Evolutionary conservation across 2,329 filamentous ascomycete genomes (phyloP).

Genomic region (Fusarium sp.): DNA sequence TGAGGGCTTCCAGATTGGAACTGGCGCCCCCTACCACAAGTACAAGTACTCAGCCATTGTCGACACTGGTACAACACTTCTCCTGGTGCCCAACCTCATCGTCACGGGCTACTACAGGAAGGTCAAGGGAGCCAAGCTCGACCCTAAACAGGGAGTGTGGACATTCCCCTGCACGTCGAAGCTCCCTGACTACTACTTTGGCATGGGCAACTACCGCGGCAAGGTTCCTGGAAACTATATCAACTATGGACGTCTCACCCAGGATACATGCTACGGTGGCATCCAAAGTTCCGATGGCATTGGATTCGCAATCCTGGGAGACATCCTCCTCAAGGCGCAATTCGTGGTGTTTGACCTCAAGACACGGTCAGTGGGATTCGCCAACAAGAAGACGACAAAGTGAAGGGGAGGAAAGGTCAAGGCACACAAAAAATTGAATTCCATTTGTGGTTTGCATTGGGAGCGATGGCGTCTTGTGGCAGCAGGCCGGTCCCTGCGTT

Average conservation of each 20-base stretch:
- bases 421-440: background rate
- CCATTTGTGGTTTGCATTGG: slow-evolving; percentile 26
- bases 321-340: slow-evolving; percentile 59
- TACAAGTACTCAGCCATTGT: slow-evolving; percentile 66
- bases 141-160: slow-evolving; percentile 63
- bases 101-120: slow-evolving; percentile 70
- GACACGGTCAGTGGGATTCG: slow-evolving; percentile 50
- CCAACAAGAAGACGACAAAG: slow-evolving; percentile 49
- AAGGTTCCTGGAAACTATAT: slow-evolving; percentile 53
- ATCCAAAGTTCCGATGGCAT: slow-evolving; percentile 53
- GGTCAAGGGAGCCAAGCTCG: slow-evolving; percentile 63
- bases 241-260: slow-evolving; percentile 49
- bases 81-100: slow-evolving; percentile 67
- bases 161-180: slow-evolving; percentile 66
- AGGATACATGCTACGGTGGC: slow-evolving; percentile 50
- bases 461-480: slow-evolving; percentile 33
- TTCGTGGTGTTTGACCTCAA: slow-evolving; percentile 56
- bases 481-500: slow-evolving; percentile 19
- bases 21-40: slow-evolving; percentile 19
- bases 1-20: slow-evolving; percentile 66
- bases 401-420: background rate
- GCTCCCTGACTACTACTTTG: slow-evolving; percentile 59
- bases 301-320: slow-evolving; percentile 54
- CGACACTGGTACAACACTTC: slow-evolving; percentile 78
- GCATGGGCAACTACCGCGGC: slow-evolving; percentile 50